phyloP scores from a whole-genome alignment of 2,329 filamentous ascomycete genomes.

The Penicillium corylophilum region DNA sequence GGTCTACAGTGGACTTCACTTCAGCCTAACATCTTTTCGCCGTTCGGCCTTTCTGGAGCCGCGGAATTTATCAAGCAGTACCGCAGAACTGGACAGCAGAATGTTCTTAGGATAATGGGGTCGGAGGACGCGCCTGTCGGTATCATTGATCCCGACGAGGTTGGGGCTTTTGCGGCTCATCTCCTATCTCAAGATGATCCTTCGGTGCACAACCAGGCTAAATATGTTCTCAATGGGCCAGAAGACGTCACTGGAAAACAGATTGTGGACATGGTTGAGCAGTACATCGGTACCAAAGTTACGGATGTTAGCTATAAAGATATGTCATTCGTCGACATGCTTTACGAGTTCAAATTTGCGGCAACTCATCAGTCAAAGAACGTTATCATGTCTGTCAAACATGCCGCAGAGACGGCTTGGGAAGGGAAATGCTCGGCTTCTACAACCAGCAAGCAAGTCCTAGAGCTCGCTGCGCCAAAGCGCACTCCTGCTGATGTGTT shows the following conservation, averaged over 20 bases:
- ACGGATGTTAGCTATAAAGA: constrained; percentile 34
- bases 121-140: constrained; percentile 32
- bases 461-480: constrained; percentile 32
- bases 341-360: constrained; percentile 13
- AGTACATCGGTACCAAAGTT: constrained; percentile 29
- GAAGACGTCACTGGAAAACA: constrained; percentile 40
- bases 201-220: constrained; percentile 31
- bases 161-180: constrained; percentile 39
- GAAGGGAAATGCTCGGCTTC: constrained; percentile 30
- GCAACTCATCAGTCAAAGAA: constrained; percentile 21
- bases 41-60: constrained; percentile 22
- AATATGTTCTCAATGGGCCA: constrained; percentile 43
- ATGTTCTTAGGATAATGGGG: constrained; percentile 26
- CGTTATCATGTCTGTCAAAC: constrained; percentile 30
- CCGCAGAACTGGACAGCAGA: constrained; percentile 35
- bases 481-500: constrained; percentile 26
- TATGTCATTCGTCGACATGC: constrained; percentile 28
- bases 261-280: constrained; percentile 37
- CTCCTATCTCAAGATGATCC: constrained; percentile 34
- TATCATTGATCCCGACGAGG: constrained; percentile 32
- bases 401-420: constrained; percentile 28
- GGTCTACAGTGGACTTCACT: constrained; percentile 42
- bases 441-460: constrained; percentile 29
- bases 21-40: constrained; percentile 38
- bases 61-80: constrained; percentile 35